phyloP scores from a whole-genome alignment of 257 asterid species.

The Paraleonurus japonicus region DNA sequence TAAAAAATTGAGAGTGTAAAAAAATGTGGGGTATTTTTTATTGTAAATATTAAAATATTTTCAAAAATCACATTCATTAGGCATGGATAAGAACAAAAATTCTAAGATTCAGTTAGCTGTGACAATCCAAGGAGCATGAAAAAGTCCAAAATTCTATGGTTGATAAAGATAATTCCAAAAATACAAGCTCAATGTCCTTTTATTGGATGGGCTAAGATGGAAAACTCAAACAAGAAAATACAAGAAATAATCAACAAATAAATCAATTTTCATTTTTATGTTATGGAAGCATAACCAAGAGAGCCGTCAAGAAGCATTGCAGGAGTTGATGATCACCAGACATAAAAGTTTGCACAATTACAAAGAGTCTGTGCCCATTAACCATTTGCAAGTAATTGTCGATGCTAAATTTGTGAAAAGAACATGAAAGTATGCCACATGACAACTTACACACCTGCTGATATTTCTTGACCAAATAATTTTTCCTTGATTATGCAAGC shows the following conservation, averaged over 20 bases:
- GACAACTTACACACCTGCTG: conserved; percentile 56
- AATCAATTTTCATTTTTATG: not conserved
- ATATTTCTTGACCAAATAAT: conserved; percentile 85
- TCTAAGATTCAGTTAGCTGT: too few relatives aligned
- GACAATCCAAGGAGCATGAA: too few relatives aligned
- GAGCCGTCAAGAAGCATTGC: not conserved
- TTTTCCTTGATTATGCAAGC: conserved; percentile 96
- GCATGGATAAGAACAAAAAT: not conserved
- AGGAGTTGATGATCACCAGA: not conserved
- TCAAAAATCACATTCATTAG: not conserved
- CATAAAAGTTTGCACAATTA: not conserved
- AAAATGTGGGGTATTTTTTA: too few relatives aligned
- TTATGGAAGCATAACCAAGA: not conserved
- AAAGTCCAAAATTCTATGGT: too few relatives aligned
- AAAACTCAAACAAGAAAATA: not conserved
- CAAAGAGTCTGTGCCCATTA: not conserved
- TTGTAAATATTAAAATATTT: too few relatives aligned
- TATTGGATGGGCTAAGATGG: not conserved
- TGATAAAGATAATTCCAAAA: not conserved
- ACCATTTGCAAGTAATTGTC: not conserved
- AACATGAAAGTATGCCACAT: not conserved
- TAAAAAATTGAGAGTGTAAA: too few relatives aligned
- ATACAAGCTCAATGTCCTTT: not conserved
- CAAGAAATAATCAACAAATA: not conserved
- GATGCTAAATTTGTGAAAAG: not conserved